Conservation (phyloP, 2,329 filamentous ascomycete species). For the Fusarium globosum region DNA sequence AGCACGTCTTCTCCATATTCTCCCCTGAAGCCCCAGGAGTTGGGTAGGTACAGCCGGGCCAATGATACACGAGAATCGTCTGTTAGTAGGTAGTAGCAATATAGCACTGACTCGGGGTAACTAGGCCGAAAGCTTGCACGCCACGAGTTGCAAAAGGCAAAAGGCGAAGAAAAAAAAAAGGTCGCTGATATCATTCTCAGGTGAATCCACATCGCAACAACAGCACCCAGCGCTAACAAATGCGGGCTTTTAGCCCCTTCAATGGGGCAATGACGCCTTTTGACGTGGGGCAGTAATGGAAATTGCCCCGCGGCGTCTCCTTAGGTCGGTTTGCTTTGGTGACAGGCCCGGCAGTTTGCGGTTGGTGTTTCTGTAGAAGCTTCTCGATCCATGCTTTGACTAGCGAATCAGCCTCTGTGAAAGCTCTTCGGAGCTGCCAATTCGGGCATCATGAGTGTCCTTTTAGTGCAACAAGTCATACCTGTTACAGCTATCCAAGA, state of each 20-base stretch:
- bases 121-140: not conserved
- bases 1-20: constrained; percentile 5
- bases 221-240: constrained; percentile 3
- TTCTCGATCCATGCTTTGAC: constrained; percentile 19
- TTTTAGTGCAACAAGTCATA: not conserved
- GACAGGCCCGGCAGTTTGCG: constrained; percentile 7
- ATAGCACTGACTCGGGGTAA: not conserved
- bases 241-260: constrained; percentile 31
- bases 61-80: not conserved
- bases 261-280: constrained; percentile 25
- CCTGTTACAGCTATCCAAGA: constrained; percentile 1
- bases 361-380: constrained; percentile 28
- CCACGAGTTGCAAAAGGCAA: not conserved
- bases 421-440: constrained; percentile 26
- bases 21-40: not conserved
- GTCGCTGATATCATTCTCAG: constrained; percentile 35
- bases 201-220: constrained; percentile 6
- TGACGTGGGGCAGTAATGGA: constrained; percentile 23
- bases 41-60: constrained; percentile 21
- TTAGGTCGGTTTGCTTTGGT: constrained; percentile 3
- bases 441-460: constrained; percentile 10
- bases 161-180: not conserved
- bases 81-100: not conserved
- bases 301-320: constrained; percentile 11
- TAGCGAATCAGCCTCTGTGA: constrained; percentile 10